Conservation (phyloP, 2,329 filamentous ascomycete genomes). For the Cercospora zeina region DNA sequence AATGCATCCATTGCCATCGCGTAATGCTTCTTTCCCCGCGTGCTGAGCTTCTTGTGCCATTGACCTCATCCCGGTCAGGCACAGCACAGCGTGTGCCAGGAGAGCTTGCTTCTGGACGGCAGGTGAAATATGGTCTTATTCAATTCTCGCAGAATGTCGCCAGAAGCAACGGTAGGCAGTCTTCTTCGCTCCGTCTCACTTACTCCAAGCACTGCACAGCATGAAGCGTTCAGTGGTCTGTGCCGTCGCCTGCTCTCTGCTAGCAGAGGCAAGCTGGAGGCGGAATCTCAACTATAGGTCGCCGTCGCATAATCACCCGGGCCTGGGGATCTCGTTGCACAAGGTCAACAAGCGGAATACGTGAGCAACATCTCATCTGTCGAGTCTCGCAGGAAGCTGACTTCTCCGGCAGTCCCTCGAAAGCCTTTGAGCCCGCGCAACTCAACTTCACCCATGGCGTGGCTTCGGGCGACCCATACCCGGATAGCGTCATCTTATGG, state of each 20-base stretch:
- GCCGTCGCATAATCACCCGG: conserved; percentile 64
- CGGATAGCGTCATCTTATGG: conserved; percentile 47
- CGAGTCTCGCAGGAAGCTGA: background rate
- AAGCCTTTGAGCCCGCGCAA: conserved; percentile 48
- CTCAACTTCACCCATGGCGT: conserved; percentile 64
- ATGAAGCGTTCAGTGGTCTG: conserved; percentile 26
- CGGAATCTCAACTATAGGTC: conserved; percentile 67
- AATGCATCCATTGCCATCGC: conserved; percentile 8
- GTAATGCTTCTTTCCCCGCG: conserved; percentile 1
- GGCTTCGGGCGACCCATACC: conserved; percentile 48
- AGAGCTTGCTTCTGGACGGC: conserved; percentile 7
- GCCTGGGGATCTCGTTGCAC: conserved; percentile 64
- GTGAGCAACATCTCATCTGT: conserved; percentile 1
- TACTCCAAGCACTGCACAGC: background rate
- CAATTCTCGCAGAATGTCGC: background rate
- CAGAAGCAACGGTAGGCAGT: background rate
- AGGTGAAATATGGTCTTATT: background rate
- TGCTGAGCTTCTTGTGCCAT: conserved; percentile 8
- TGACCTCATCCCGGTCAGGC: conserved; percentile 16
- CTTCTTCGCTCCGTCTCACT: background rate
- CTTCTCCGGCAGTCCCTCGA: conserved; percentile 41
- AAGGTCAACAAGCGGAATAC: conserved; percentile 59
- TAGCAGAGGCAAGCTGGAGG: conserved; percentile 34
- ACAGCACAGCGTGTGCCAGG: background rate
- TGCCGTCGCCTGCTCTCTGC: conserved; percentile 21